Evolutionary conservation across 2,329 filamentous ascomycete species (phyloP).

Genomic region (Diaporthe vexans): DNA sequence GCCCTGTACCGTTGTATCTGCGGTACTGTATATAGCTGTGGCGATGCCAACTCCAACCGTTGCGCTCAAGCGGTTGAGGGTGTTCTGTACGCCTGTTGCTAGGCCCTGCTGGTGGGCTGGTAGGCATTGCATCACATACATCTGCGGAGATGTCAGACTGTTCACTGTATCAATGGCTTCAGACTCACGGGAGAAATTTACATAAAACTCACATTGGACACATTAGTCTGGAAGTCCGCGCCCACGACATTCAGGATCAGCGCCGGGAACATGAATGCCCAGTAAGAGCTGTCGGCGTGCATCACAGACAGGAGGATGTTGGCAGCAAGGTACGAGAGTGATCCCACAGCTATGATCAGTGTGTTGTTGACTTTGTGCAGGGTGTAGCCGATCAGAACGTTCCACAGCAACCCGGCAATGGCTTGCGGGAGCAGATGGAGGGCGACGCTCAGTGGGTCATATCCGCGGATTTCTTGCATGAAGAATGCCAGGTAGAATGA

Average conservation of each 20-base stretch:
- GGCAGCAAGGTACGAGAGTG: slow-evolving; percentile 55
- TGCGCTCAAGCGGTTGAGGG: slow-evolving; percentile 71
- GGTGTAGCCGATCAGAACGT: slow-evolving; percentile 72
- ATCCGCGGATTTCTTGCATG: slow-evolving; percentile 69
- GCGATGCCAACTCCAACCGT: slow-evolving; percentile 73
- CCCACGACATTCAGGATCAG: slow-evolving; percentile 74
- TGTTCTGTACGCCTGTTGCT: slow-evolving; percentile 78
- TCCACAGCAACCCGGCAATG: slow-evolving; percentile 73
- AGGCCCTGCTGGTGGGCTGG: slow-evolving; percentile 74
- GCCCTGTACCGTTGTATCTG: slow-evolving; percentile 52
- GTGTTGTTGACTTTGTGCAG: slow-evolving; percentile 76
- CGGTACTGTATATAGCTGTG: slow-evolving; percentile 71
- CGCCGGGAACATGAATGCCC: slow-evolving; percentile 75
- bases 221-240: slow-evolving; percentile 79
- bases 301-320: slow-evolving; percentile 70
- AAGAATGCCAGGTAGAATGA: slow-evolving; percentile 76
- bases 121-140: slow-evolving; percentile 78
- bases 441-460: slow-evolving; percentile 70
- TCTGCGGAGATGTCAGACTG: slow-evolving; percentile 55
- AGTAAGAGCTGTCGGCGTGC: slow-evolving; percentile 68
- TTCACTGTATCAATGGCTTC: background rate
- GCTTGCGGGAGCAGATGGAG: slow-evolving; percentile 76
- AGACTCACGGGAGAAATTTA: background rate
- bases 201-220: slow-evolving; percentile 69
- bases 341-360: slow-evolving; percentile 66